These are phyloP conservation scores for Blumeriella jaapii DNA, from an alignment of 2,329 filamentous ascomycete species.

Conservation along the genomic window DNA sequence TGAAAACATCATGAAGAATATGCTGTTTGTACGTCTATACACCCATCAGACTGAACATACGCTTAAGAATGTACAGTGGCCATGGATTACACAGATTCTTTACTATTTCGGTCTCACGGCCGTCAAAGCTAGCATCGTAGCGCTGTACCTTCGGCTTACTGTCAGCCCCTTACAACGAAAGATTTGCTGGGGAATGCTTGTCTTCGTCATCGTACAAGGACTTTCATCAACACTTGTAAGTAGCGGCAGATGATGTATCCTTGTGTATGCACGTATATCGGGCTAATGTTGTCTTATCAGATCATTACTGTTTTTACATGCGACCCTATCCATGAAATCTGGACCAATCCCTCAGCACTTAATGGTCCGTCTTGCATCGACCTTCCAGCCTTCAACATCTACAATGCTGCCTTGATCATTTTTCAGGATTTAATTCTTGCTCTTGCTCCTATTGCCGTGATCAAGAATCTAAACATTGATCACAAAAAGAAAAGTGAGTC, in stretches of 20 bases:
- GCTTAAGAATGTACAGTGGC: constrained; percentile 4
- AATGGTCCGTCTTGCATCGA: constrained; percentile 8
- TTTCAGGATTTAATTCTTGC: constrained; percentile 8
- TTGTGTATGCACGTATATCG: no score
- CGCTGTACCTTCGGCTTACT: constrained; percentile 8
- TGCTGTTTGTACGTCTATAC: constrained; percentile 6
- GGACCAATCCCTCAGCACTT: constrained; percentile 7
- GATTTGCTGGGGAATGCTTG: constrained; percentile 3
- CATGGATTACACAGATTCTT: constrained; percentile 11
- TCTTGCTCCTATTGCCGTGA: constrained; percentile 5
- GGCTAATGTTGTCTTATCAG: no score
- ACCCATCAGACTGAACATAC: neutral
- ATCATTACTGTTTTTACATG: constrained; percentile 7
- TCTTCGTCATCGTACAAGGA: constrained; percentile 5
- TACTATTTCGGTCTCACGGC: constrained; percentile 9
- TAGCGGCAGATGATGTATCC: no score
- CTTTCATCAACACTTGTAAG: constrained; percentile 7
- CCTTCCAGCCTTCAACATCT: constrained; percentile 9
- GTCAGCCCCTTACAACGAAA: constrained; percentile 5
- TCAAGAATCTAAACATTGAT: constrained; percentile 10
- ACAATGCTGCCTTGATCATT: constrained; percentile 7
- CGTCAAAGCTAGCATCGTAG: constrained; percentile 9
- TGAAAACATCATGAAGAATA: constrained; percentile 2
- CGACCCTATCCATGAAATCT: constrained; percentile 6
- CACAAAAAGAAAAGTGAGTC: constrained; percentile 7